Evolutionary conservation across 139 green algal genomes (phyloP).

Genomic region (Choricystis sp.): DNA sequence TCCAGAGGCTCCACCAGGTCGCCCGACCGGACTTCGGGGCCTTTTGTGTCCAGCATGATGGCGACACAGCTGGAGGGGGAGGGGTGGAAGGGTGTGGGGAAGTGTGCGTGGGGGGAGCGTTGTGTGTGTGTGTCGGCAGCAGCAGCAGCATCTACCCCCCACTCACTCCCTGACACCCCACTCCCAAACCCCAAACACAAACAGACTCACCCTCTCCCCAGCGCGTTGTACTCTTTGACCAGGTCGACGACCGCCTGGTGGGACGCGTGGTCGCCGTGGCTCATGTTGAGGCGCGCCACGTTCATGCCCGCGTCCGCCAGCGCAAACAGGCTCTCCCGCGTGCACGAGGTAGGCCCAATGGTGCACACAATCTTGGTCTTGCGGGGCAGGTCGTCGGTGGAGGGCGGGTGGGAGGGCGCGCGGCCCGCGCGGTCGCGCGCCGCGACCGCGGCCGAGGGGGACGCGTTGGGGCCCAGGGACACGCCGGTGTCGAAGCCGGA

Average conservation of each 20-base stretch:
- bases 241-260: conserved; percentile 60
- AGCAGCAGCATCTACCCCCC: no score
- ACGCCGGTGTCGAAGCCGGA: background rate
- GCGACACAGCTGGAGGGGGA: no score
- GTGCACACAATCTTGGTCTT: conserved; percentile 62
- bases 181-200: no score
- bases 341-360: conserved; percentile 48
- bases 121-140: no score
- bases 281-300: conserved; percentile 68
- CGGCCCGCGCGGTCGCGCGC: background rate
- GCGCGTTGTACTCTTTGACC: conserved; percentile 54
- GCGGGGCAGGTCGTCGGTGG: conserved; percentile 1
- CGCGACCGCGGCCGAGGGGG: background rate
- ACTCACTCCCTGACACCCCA: no score
- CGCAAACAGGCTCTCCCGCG: conserved; percentile 34
- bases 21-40: conserved; percentile 54
- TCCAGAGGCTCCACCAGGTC: conserved; percentile 52
- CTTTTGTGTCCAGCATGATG: conserved; percentile 73
- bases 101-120: no score
- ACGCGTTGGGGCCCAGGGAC: background rate
- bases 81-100: no score
- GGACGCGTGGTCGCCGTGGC: conserved; percentile 49
- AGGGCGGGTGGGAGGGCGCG: no score
- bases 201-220: conserved; percentile 23
- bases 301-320: conserved; percentile 58